Conservation (phyloP, 177 flowering plant genomes). For the Tripterygium wilfordii region DNA sequence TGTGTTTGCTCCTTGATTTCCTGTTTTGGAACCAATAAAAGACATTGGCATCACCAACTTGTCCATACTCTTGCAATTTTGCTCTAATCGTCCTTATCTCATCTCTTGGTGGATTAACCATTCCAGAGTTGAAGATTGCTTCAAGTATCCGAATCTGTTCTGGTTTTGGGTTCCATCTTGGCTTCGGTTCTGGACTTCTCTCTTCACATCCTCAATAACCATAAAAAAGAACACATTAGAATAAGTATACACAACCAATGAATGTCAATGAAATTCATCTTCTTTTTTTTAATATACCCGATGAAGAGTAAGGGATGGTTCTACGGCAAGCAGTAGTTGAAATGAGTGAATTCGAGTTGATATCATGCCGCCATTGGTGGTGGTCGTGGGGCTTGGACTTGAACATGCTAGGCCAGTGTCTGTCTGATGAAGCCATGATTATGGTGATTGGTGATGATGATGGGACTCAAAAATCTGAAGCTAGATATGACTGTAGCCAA, state of each 20-base stretch:
- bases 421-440: slow-evolving; percentile 63
- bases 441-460: slow-evolving; percentile 23
- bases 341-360: slow-evolving; percentile 32
- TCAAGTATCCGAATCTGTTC: slow-evolving; percentile 94
- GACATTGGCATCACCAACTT: slow-evolving; percentile 97
- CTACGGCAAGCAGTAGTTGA: slow-evolving; percentile 14
- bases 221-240: no score
- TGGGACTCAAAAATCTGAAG: not conserved
- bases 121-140: slow-evolving; percentile 94
- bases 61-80: slow-evolving; percentile 88
- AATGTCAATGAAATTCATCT: no score
- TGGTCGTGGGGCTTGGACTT: slow-evolving; percentile 52
- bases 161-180: slow-evolving; percentile 97
- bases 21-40: slow-evolving; percentile 99
- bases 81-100: slow-evolving; percentile 86
- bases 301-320: slow-evolving; percentile 16
- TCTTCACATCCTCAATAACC: slow-evolving; percentile 84
- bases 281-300: no score
- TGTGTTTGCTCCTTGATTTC: slow-evolving; percentile 95
- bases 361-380: slow-evolving; percentile 87
- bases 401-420: slow-evolving; percentile 84
- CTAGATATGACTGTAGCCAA: slow-evolving; percentile 10
- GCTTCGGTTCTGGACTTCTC: slow-evolving; percentile 93
- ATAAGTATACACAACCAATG: no score
- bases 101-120: slow-evolving; percentile 97